Evolutionary conservation across 177 flowering plant species (phyloP), one percentile per base, ranked within the genome.

Genomic region (Vitis hybrid): DNA sequence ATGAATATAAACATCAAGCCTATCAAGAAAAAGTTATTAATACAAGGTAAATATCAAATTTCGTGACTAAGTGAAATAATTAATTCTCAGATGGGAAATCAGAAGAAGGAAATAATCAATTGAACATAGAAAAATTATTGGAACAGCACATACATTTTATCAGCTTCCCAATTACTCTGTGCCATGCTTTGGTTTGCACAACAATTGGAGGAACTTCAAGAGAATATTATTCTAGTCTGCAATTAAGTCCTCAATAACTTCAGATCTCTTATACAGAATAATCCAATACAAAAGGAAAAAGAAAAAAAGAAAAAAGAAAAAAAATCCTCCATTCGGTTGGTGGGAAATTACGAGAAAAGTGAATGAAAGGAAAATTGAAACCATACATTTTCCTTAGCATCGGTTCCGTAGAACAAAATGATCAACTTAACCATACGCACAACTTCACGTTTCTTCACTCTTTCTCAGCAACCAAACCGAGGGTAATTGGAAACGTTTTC

Each of bases 1-100:
- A 67, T 94, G 90, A 71, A 94, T 94, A 78, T 94, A 94, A 41
- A 90, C 97, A 80, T 94, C 97, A 73, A 94, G 93, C 97, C 97
- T 92, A 66, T 2, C 24, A 51, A 64, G 32, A 51, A 67, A 41
- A 69, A 70, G 54, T 2, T 55, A 9, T 13, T 57, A 71, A 14
- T 0, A 35, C n/a, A 51, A 14, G 24, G 17, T 53, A 18, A 66
- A 54, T 20, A 11, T 20, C 46, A 48, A 24, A 49, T 46, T 27
- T 41, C 41, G 17, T 2, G 4, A 59, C 11, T 12, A 32, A 68
- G 64, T 18, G 2, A 35, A 66, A 10, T 41, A n/a, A 56, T 9
- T 58, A 71, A 59, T n/a, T 51, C 21, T 21, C 51, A 53, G 18
- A 65, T n/a, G 18, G n/a, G 3, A 58, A 48, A 11, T 17, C 15